A percentile compares a stretch with the other conserved stretches of the same genome.
Evolutionary conservation across 2,329 filamentous ascomycete species (phyloP).

Genomic region (Colletotrichum gloeosporioides): DNA sequence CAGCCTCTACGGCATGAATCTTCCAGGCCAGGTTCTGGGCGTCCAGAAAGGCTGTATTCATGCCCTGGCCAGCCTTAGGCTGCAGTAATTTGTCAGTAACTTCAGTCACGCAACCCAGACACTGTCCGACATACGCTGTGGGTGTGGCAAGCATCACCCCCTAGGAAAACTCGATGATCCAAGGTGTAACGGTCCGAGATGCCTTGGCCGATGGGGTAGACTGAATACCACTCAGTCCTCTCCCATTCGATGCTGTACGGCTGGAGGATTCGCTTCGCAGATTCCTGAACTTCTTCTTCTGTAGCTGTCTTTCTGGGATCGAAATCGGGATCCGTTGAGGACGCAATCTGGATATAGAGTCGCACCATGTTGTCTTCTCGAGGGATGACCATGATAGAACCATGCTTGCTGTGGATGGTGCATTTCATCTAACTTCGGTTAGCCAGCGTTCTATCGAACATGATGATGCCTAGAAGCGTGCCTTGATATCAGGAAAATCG

Average conservation of each 20-base stretch:
- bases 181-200: constrained; percentile 72
- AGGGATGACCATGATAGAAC: constrained; percentile 82
- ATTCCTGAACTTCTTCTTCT: constrained; percentile 66
- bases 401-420: constrained; percentile 75
- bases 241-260: constrained; percentile 74
- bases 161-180: constrained; percentile 74
- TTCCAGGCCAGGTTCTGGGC: constrained; percentile 96
- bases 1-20: constrained; percentile 86
- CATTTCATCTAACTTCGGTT: constrained; percentile 64
- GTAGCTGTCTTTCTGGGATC: constrained; percentile 68
- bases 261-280: constrained; percentile 68
- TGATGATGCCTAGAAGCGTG: constrained; percentile 32
- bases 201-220: constrained; percentile 78
- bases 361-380: constrained; percentile 68
- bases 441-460: background rate
- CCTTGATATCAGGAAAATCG: constrained; percentile 79
- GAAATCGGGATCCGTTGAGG: constrained; percentile 66
- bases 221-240: constrained; percentile 75
- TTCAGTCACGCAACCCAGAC: background rate
- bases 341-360: constrained; percentile 72
- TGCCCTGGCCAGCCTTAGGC: constrained; percentile 80
- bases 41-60: constrained; percentile 82
- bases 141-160: constrained; percentile 80
- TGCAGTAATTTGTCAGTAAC: constrained; percentile 35
- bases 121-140: constrained; percentile 64